Evolutionary conservation across 2,329 filamentous ascomycete genomes (phyloP).

Genomic region (Aspergillus pseudoviridinutans): DNA sequence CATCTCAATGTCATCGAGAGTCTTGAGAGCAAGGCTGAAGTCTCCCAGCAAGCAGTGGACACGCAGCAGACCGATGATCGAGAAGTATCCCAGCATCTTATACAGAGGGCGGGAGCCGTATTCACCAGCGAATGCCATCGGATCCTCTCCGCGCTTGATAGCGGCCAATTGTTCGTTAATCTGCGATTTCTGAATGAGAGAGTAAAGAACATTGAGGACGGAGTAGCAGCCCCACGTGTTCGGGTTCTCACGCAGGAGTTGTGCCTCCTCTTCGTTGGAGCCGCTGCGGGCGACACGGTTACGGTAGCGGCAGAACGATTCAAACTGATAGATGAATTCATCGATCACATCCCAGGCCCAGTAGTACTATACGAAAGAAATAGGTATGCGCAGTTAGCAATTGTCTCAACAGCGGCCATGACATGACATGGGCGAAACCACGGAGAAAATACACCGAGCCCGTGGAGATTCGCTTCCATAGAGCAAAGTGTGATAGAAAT

Average conservation of each 20-base stretch:
- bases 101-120: conserved; percentile 94
- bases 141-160: conserved; percentile 91
- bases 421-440: conserved; percentile 3
- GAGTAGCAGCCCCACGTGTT: conserved; percentile 99
- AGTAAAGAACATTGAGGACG: conserved; percentile 98
- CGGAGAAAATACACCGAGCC: not conserved
- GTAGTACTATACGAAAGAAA: conserved; percentile 65
- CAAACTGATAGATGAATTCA: conserved; percentile 99
- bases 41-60: conserved; percentile 96
- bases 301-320: conserved; percentile 97
- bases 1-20: conserved; percentile 97
- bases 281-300: conserved; percentile 77
- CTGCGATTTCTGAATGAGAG: conserved; percentile 94
- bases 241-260: conserved; percentile 88
- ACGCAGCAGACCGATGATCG: conserved; percentile 92
- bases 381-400: not conserved
- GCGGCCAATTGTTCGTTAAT: conserved; percentile 96
- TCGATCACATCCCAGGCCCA: conserved; percentile 99
- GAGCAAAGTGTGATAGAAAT: conserved; percentile 3
- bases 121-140: conserved; percentile 81
- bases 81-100: conserved; percentile 98
- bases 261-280: conserved; percentile 88
- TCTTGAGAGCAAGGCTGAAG: conserved; percentile 97
- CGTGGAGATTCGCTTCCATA: conserved; percentile 2
- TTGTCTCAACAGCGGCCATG: not conserved